Base-by-base conservation (phyloP, 805 yeast species). In the Sporopachydermia lactativora region DNA sequence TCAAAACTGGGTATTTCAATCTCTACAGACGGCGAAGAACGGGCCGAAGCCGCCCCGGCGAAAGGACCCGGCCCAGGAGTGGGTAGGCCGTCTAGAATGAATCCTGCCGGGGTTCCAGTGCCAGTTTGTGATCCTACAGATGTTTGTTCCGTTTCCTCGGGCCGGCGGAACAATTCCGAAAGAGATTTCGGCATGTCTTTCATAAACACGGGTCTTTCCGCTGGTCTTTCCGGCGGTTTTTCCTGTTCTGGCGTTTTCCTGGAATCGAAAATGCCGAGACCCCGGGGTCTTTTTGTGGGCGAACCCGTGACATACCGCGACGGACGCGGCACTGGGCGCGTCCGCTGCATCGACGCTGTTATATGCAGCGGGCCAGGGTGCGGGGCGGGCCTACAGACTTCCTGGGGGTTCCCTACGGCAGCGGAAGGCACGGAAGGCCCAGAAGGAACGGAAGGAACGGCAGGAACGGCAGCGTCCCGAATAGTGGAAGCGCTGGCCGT, bases 1-100 rank as follows among this genome's bases (percentile, higher is more conserved):
- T 24, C 31, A n/a, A 24, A 24, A 24, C n/a, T 24, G n/a, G 31
- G 31, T 24, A 24, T 24, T 24, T 24, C 31, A 24, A 24, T 24
- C 31, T 24, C 31, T 8, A 24, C 31, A 24, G 31, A 24, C 8
- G 31, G 31, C 31, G 31, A 24, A 8, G 31, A 24, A 8, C 8
- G 31, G 8, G 31, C 31, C 31, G 31, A 8, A 24, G 31, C 13
- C 8, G 31, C n/a, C n/a, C 31, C 31, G 8, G 31, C 8, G 13
- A 24, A n/a, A 8, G n/a, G 8, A 8, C 13, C 8, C n/a, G 31
- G 13, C 13, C n/a, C n/a, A 8, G 31, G 31, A 8, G 31, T 8
- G 8, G 8, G 31, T 8, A 24, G 8, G 8, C 31, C 31, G n/a
- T 24, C 31, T 24, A 24, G 31, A n/a, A n/a, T n/a, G n/a, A 8